Percentiles rank a stretch among this genome's conserved stretches.
phyloP scores from a whole-genome alignment of 768 basidiomycete species.

The Jaapia argillacea region DNA sequence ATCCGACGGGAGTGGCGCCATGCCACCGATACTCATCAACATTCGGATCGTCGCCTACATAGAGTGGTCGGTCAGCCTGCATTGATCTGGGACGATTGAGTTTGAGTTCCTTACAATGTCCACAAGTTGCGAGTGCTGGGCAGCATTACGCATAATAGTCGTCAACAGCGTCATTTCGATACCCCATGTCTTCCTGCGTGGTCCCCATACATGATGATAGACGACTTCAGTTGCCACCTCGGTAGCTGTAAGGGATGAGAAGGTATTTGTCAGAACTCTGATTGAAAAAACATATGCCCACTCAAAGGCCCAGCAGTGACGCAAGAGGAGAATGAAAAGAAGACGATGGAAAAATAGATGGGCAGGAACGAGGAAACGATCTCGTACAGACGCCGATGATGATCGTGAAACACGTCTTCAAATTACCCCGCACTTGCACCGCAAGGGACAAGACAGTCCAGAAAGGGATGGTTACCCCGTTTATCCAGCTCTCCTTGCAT shows the following conservation, averaged over 20 bases:
- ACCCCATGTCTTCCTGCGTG: conserved; percentile 86
- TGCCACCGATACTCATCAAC: conserved; percentile 69
- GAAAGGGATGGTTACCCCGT: too few relatives aligned
- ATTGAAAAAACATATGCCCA: too few relatives aligned
- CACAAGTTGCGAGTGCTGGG: conserved; percentile 70
- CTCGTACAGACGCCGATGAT: too few relatives aligned
- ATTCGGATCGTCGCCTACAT: conserved; percentile 37
- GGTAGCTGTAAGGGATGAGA: conserved; percentile 20
- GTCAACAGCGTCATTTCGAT: conserved; percentile 87
- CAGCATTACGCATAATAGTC: conserved; percentile 79
- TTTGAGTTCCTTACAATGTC: conserved; percentile 62
- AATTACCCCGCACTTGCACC: too few relatives aligned
- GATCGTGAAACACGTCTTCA: too few relatives aligned
- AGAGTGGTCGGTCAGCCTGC: neutral
- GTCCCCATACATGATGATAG: conserved; percentile 76
- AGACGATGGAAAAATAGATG: neutral
- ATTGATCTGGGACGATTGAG: neutral
- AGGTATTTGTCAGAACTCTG: too few relatives aligned
- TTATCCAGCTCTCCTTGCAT: too few relatives aligned
- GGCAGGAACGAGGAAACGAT: neutral
- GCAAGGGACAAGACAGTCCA: too few relatives aligned
- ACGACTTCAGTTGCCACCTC: conserved; percentile 58
- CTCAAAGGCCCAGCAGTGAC: neutral
- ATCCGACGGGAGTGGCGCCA: conserved; percentile 83
- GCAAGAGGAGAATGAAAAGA: neutral